These are phyloP conservation scores for Blastobotrys parvus DNA, from an alignment of 805 yeast species.

Conservation along the genomic window DNA sequence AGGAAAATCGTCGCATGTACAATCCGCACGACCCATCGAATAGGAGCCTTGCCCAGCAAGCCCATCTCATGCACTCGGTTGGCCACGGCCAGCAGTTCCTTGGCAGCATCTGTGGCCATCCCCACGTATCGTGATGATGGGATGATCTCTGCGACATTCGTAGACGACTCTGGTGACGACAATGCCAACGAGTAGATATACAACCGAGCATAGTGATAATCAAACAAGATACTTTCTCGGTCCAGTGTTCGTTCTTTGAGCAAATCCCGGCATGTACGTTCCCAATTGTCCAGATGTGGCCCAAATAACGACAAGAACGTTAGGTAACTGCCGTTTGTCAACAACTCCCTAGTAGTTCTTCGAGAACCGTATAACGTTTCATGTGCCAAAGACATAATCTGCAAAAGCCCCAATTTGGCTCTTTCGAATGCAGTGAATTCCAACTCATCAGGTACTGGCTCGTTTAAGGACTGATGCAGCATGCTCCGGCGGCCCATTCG, in stretches of 20 bases:
- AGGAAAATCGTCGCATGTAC: conserved; percentile 85
- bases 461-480: conserved; percentile 56
- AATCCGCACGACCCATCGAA: conserved; percentile 82
- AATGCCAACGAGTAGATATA: conserved; percentile 81
- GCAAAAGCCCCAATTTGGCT: conserved; percentile 73
- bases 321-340: conserved; percentile 38
- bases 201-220: conserved; percentile 74
- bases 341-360: conserved; percentile 26
- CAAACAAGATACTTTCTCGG: conserved; percentile 66
- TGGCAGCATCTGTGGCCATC: conserved; percentile 76
- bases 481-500: conserved; percentile 72
- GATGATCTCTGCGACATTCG: conserved; percentile 60
- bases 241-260: conserved; percentile 43
- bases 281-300: conserved; percentile 77
- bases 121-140: conserved; percentile 67
- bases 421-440: conserved; percentile 52
- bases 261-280: conserved; percentile 48
- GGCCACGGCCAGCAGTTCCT: conserved; percentile 65
- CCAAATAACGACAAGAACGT: conserved; percentile 64
- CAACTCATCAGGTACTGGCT: conserved; percentile 39
- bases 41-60: conserved; percentile 72
- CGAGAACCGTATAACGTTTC: conserved; percentile 63
- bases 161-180: conserved; percentile 21
- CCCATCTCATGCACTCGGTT: conserved; percentile 54
- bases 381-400: conserved; percentile 73